These are phyloP conservation scores for Logfia minima DNA, from an alignment of 129 eudicot species.

Conservation along the genomic window DNA sequence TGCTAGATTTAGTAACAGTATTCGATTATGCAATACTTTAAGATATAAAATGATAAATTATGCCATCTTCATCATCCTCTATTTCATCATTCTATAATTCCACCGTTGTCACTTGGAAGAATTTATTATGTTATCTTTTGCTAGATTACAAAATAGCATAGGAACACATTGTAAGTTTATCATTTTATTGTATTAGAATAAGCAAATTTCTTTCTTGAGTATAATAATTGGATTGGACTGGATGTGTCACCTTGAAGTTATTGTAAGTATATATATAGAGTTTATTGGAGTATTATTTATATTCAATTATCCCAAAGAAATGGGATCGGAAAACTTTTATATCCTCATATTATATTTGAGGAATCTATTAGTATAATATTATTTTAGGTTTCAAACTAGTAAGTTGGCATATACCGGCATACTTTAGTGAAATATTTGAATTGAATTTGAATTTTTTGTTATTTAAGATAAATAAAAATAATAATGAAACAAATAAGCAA, in stretches of 20 bases:
- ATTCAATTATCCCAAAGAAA: slow-evolving; percentile 1
- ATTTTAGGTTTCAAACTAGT: not conserved
- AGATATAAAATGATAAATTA: no score
- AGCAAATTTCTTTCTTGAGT: no score
- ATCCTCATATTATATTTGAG: not conserved
- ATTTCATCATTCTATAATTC: not conserved
- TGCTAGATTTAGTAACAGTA: not conserved
- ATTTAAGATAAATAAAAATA: no score
- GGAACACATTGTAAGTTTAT: not conserved
- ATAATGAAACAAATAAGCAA: not conserved
- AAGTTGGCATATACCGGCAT: not conserved
- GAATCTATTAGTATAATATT: not conserved
- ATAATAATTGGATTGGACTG: not conserved
- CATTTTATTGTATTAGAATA: not conserved
- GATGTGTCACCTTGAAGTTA: not conserved
- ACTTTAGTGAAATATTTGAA: not conserved
- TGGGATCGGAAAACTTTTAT: slow-evolving; percentile 10
- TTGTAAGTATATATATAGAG: not conserved
- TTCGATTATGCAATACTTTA: no score
- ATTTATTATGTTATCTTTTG: not conserved
- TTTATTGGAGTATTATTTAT: not conserved
- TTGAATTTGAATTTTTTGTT: no score
- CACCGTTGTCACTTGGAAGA: not conserved
- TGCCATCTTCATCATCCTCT: not conserved
- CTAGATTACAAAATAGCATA: not conserved